Base-by-base conservation (phyloP, 1,284 basidiomycete species). In the Porogramme epimiltina region DNA sequence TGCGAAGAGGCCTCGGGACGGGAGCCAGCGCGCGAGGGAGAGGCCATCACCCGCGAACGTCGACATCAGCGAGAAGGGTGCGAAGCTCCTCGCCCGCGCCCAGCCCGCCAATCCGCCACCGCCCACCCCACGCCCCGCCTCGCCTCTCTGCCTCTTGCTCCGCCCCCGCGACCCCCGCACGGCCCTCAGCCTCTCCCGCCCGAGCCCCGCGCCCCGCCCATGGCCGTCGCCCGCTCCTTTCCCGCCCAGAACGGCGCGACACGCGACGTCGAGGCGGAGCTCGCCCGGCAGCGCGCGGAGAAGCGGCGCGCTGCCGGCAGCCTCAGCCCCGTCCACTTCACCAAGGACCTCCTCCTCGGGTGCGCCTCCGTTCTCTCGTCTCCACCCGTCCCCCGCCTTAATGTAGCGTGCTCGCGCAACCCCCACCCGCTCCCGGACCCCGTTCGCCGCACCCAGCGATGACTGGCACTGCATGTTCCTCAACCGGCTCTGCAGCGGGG, bases 391-490 rank as follows among this genome's bases (percentile, higher is more conserved):
- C 20, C 22, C n/a, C n/a, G 46, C 46, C 28, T 51, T 44, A 46
- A 45, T 48, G 28, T 18, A 40, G 34, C 16, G 20, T 41, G 28
- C 24, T 15, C 16, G 24, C 31, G 28, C 37, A n/a, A 6, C 20
- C 6, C 38, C n/a, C n/a, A n/a, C 26, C 38, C 9, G 8, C 44
- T 18, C 44, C 4, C 44, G 44, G 25, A 26, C 34, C 20, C 9
- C 34, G 24, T 38, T 24, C 22, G n/a, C 22, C 15, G 23, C 28
- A 13, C n/a, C 26, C 65, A 89, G 87, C 54, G 84, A 89, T 26
- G 79, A 80, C 48, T 88, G 86, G 84, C 80, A 87, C 62, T 75
- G 79, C 50, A 77, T 85, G 73, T 84, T 86, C 67, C 68, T 85
- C 58, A 71, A 70, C 34, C 75, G 74, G 46, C 76, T 78, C 54